Conservation (phyloP, 2,329 filamentous ascomycete genomes). For the Emmonsiellopsis sp. region DNA sequence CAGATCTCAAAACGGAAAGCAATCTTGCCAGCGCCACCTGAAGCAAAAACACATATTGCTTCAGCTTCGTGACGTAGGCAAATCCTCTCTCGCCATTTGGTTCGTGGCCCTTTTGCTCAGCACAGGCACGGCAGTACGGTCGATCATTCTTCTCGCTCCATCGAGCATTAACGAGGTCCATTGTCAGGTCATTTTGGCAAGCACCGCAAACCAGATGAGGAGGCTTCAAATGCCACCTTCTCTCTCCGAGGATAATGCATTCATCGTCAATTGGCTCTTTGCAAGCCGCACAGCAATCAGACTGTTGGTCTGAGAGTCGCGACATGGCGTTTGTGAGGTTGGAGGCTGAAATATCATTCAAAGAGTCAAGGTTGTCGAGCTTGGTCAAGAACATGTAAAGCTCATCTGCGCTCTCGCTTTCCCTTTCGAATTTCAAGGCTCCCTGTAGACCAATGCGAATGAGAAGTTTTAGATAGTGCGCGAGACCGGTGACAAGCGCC, state of each 20-base stretch:
- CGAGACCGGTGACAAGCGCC: slow-evolving; percentile 90
- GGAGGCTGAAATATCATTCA: slow-evolving; percentile 59
- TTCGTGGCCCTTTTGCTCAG: slow-evolving; percentile 37
- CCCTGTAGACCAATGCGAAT: slow-evolving; percentile 96
- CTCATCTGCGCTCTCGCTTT: slow-evolving; percentile 63
- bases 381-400: slow-evolving; percentile 76
- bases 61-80: slow-evolving; percentile 69
- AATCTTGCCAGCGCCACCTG: slow-evolving; percentile 84
- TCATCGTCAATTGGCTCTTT: slow-evolving; percentile 88
- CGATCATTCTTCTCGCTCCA: slow-evolving; percentile 60
- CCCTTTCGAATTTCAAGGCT: slow-evolving; percentile 79
- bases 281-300: slow-evolving; percentile 76
- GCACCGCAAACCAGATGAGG: slow-evolving; percentile 59
- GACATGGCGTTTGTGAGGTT: slow-evolving; percentile 58
- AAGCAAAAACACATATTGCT: slow-evolving; percentile 89
- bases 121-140: slow-evolving; percentile 63
- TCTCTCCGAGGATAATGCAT: slow-evolving; percentile 65
- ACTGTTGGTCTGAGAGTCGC: slow-evolving; percentile 61
- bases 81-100: slow-evolving; percentile 54
- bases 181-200: slow-evolving; percentile 65
- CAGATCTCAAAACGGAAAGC: slow-evolving; percentile 74
- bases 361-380: slow-evolving; percentile 69
- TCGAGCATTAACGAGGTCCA: slow-evolving; percentile 57
- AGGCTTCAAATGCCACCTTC: slow-evolving; percentile 67
- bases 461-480: slow-evolving; percentile 93